phyloP scores from a whole-genome alignment of 2,329 filamentous ascomycete species.

The Chaetomium sp. region DNA sequence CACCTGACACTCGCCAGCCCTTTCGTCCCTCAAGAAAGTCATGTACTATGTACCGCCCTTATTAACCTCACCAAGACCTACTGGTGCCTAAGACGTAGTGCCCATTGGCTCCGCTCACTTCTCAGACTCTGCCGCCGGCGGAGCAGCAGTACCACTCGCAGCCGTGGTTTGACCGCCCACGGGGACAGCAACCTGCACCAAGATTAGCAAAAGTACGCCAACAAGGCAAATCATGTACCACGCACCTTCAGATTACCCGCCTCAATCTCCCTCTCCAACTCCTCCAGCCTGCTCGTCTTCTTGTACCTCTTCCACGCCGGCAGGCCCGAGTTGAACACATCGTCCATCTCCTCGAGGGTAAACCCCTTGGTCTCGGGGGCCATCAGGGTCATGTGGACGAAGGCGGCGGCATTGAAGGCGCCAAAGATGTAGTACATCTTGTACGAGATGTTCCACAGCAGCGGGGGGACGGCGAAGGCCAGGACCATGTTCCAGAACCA shows the following conservation, averaged over 20 bases:
- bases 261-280: conserved; percentile 52
- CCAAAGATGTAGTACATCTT: conserved; percentile 73
- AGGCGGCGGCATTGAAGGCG: conserved; percentile 68
- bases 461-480: conserved; percentile 54
- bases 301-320: conserved; percentile 59
- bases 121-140: conserved; percentile 9
- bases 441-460: conserved; percentile 53
- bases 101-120: conserved; percentile 5
- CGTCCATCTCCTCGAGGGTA: conserved; percentile 76
- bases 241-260: conserved; percentile 47
- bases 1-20: background rate
- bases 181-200: conserved; percentile 18
- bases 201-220: background rate
- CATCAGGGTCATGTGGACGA: conserved; percentile 67
- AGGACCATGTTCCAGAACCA: conserved; percentile 57
- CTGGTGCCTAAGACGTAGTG: background rate
- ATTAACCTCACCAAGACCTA: background rate
- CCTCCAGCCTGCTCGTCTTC: conserved; percentile 50
- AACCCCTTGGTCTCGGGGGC: conserved; percentile 70
- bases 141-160: background rate
- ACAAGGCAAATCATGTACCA: background rate
- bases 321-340: conserved; percentile 65
- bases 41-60: background rate
- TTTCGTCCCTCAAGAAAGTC: background rate
- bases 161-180: background rate